Base-by-base conservation (phyloP, 129 eudicot genomes). In the Scalesia atractyloides region DNA sequence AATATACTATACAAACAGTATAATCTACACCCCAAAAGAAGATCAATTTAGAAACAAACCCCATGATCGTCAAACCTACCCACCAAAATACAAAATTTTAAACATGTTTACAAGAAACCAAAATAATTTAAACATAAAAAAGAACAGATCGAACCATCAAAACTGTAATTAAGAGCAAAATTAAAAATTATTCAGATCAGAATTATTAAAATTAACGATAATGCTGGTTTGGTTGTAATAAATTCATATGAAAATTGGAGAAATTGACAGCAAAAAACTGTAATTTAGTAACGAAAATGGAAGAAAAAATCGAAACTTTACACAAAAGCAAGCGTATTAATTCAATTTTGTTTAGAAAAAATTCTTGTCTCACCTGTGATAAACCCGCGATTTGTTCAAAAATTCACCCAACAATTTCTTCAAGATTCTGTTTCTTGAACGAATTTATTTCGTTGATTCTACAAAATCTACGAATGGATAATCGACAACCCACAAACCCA, bases 311-410 rank as follows among this genome's bases (percentile, higher is more conserved):
- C 76, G 34, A 73, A 73, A 73, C n/a, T 70, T 39, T 19, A 37
- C 12, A 53, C 12, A 8, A 64, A 54, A 57, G 13, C 64, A 60
- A 67, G 64, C 15, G 48, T 54, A 67, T 73, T 26, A 72, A 48
- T 73, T 62, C 68, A 61, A 73, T 61, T 63, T 61, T 49, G n/a
- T n/a, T n/a, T n/a, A n/a, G n/a, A n/a, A n/a, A n/a, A n/a, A n/a
- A n/a, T n/a, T n/a, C n/a, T n/a, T n/a, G 64, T 75, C 90, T 82
- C 73, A 87, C 93, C 91, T 83, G 26, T 68, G 64, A 73, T 75
- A 33, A 79, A 60, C 66, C n/a, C 73, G 66, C 78, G 71, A 82
- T 46, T 47, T 41, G 41, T 5, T 69, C 67, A 44, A 66, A 34
- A 39, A 64, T 52, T 50, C 73, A 75, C 73, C 75, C 66, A 36